Percentiles rank a stretch among this genome's conserved stretches.
Evolutionary conservation across 2,329 filamentous ascomycete genomes (phyloP).

Genomic region (Pezicula radicicola): DNA sequence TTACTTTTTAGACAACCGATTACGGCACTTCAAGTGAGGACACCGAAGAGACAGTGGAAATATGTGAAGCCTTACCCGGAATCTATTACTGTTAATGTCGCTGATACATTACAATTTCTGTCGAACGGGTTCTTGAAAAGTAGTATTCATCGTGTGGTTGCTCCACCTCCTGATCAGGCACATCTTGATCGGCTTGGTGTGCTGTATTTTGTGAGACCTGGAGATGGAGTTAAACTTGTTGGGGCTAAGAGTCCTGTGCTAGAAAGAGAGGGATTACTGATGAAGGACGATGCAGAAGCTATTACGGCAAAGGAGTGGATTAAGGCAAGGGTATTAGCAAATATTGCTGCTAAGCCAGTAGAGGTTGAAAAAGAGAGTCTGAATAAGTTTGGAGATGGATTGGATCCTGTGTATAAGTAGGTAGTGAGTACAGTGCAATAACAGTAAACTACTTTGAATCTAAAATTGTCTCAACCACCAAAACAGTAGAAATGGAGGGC

Average conservation of each 20-base stretch:
- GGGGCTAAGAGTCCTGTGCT: constrained; percentile 26
- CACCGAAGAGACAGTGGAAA: constrained; percentile 42
- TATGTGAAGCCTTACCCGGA: constrained; percentile 45
- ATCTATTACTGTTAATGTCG: constrained; percentile 46
- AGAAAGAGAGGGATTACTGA: constrained; percentile 21
- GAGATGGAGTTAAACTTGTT: constrained; percentile 10
- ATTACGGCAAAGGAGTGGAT: constrained; percentile 5
- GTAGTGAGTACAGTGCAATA: background rate
- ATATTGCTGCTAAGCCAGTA: constrained; percentile 1
- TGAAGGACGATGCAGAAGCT: background rate
- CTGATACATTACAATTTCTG: constrained; percentile 42
- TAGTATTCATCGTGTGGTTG: constrained; percentile 34
- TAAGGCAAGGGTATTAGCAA: constrained; percentile 2
- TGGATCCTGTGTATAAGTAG: constrained; percentile 2
- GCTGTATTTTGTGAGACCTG: constrained; percentile 37
- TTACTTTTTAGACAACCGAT: constrained; percentile 36
- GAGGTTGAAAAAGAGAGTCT: constrained; percentile 3
- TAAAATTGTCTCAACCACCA: too few relatives aligned
- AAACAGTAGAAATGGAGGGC: too few relatives aligned
- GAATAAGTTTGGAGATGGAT: constrained; percentile 5
- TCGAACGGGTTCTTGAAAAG: constrained; percentile 42
- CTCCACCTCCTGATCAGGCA: constrained; percentile 28
- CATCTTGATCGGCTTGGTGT: constrained; percentile 38
- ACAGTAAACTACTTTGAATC: too few relatives aligned
- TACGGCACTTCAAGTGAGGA: constrained; percentile 34